phyloP scores from a whole-genome alignment of 768 basidiomycete genomes.

The Lentinula edodes region DNA sequence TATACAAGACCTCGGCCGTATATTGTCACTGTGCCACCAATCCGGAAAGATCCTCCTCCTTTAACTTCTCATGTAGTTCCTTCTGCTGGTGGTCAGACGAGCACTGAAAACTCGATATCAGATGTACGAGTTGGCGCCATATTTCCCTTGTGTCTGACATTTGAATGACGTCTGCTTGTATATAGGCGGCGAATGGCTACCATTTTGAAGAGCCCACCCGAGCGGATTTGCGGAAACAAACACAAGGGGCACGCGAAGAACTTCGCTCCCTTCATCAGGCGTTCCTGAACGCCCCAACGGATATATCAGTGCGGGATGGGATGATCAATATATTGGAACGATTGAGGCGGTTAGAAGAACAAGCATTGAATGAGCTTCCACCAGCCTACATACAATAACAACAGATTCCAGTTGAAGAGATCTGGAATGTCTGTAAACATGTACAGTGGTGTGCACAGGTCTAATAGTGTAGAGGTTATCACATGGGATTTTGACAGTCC shows the following conservation, averaged over 20 bases:
- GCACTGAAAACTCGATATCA: background rate
- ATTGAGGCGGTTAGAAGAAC: background rate
- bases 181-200: background rate
- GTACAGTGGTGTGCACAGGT: background rate
- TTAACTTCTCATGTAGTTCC: background rate
- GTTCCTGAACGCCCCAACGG: background rate
- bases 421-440: too few species aligned
- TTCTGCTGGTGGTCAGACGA: background rate
- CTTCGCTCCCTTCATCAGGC: background rate
- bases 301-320: background rate
- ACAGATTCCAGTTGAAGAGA: background rate
- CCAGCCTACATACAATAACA: too few species aligned
- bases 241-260: background rate
- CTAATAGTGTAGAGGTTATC: slow-evolving; percentile 5
- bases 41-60: background rate
- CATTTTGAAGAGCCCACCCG: background rate
- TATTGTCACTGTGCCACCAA: background rate
- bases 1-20: background rate
- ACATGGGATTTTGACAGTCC: background rate
- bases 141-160: background rate
- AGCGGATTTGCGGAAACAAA: background rate
- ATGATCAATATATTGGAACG: background rate
- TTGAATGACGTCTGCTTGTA: background rate
- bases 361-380: background rate
- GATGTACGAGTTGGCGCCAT: background rate